Evolutionary conservation across 257 asterid genomes (phyloP).

Genomic region (Nicotiana benthamiana): DNA sequence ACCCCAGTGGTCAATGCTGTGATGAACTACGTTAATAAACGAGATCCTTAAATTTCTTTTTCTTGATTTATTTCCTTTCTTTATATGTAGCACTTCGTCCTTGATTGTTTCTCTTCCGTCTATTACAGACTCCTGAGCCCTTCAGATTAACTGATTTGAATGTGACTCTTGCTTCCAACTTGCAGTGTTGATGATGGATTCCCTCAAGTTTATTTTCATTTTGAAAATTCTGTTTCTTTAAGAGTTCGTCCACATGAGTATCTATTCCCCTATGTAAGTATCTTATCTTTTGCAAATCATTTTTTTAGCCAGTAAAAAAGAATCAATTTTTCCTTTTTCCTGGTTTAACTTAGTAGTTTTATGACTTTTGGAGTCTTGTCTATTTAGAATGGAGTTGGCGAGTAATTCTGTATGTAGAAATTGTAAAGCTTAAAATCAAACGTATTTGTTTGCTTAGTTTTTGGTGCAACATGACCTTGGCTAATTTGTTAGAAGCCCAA

Average conservation of each 20-base stretch:
- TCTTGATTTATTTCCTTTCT: neutral
- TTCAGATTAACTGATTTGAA: neutral
- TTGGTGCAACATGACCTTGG: too few species aligned
- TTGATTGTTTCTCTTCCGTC: neutral
- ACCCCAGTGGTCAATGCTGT: neutral
- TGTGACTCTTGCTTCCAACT: slow-evolving; percentile 16
- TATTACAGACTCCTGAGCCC: neutral
- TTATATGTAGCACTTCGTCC: neutral
- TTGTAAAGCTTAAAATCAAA: too few species aligned
- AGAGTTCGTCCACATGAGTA: slow-evolving; percentile 88
- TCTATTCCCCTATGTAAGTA: slow-evolving; percentile 91
- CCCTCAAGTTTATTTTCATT: slow-evolving; percentile 78
- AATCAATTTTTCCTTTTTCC: neutral
- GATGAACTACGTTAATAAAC: neutral
- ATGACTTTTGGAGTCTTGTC: neutral
- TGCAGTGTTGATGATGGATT: slow-evolving; percentile 96
- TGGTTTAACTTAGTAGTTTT: neutral
- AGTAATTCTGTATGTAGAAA: neutral
- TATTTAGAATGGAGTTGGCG: neutral
- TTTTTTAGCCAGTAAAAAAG: neutral
- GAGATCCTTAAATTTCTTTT: neutral
- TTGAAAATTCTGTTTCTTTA: slow-evolving; percentile 70
- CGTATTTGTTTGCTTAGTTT: too few species aligned
- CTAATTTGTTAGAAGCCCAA: too few species aligned
- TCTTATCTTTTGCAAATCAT: slow-evolving; percentile 1